Evolutionary conservation across 148 eudicot species (phyloP).

Genomic region (Cornus suecica): DNA sequence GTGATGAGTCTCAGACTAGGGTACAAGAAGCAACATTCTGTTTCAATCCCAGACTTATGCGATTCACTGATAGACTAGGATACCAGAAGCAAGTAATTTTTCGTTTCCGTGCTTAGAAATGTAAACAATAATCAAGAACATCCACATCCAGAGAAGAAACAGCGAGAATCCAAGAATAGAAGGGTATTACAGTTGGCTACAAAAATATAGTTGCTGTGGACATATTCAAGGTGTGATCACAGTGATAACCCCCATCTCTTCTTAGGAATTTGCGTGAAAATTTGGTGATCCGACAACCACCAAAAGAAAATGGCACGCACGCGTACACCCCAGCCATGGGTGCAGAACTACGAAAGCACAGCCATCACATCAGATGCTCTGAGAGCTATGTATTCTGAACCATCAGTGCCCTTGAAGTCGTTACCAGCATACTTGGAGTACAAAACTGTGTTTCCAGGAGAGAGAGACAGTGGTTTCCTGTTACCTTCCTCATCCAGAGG

Average conservation of each 20-base stretch:
- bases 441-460: slow-evolving; percentile 73
- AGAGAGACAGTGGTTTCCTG: slow-evolving; percentile 52
- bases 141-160: background rate
- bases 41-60: too few species aligned
- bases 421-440: slow-evolving; percentile 87
- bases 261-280: background rate
- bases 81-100: too few species aligned
- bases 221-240: background rate
- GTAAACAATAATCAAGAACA: background rate
- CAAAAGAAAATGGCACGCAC: too few species aligned
- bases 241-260: background rate
- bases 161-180: background rate
- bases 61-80: too few species aligned
- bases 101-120: too few species aligned
- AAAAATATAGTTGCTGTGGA: background rate
- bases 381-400: slow-evolving; percentile 70
- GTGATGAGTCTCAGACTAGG: too few species aligned
- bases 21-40: too few species aligned
- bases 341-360: slow-evolving; percentile 56
- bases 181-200: background rate
- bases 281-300: background rate
- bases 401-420: slow-evolving; percentile 82
- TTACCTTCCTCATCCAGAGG: slow-evolving; percentile 76
- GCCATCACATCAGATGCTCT: slow-evolving; percentile 84
- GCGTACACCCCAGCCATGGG: too few species aligned